Base-by-base conservation (phyloP, 495 filamentous ascomycete genomes). In the Penicillium cataractarum region DNA sequence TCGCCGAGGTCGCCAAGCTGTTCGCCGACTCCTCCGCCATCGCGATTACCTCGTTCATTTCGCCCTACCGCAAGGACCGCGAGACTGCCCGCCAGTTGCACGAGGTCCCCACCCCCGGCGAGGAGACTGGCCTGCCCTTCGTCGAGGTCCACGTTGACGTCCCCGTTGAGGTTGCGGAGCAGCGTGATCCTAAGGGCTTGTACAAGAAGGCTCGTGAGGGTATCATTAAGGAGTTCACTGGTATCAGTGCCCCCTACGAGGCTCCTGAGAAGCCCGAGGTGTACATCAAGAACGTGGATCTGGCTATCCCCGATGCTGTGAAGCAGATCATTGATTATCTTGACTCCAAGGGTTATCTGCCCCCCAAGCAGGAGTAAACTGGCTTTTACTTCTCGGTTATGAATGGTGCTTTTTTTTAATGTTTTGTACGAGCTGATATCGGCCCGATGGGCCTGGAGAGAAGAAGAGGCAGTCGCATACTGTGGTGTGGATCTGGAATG, bases 201-300 rank as follows among this genome's bases (percentile, higher is more conserved):
- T 99, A 99, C 74, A 96, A 96, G 86, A 97, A 97, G 86, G 95
- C 95, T 6, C 82, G 93, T 19, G 88, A 88, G 53, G 95, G 95
- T 15, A 85, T 94, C 71, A 97, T 98, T 71, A 94, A 94, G 82
- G 93, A 98, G 66, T 99, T 99, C 71, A 99, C 95, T 13, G 96
- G 95, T 10, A 92, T 99, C 62, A 80, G 76, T 60, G 92, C 93
- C 31, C 95, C 95, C 5, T 99, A 99, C 76, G 95, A 99, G 85
- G 90, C 85, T 50, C 96, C 95, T 22, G 86, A 87, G 74, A 83
- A 85, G 60, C 86, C 95, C 9, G 95, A 99, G 83, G 89, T 98
- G 63, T 87, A 87, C 65, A 88, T 99, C 65, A 82, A 84, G 75
- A 94, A 89, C 39, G 85, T 89, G 58, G 82, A 92, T 79, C 78